Evolutionary conservation across 2,329 filamentous ascomycete species (phyloP).

Genomic region (Apiospora saccharicola): DNA sequence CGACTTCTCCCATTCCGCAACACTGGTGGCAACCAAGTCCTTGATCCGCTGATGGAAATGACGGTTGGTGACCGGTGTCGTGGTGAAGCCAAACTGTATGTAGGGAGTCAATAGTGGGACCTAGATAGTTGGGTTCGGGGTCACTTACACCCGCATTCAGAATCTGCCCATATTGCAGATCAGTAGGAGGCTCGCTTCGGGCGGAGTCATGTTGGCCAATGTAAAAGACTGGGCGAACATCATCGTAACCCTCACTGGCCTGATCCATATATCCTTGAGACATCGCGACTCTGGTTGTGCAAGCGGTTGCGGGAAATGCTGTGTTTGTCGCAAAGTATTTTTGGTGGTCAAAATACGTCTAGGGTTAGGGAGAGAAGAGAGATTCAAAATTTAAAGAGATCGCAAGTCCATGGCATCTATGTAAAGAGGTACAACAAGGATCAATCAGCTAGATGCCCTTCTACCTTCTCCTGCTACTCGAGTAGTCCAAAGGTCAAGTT

Average conservation of each 20-base stretch:
- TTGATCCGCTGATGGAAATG: conserved; percentile 76
- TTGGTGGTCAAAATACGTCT: conserved; percentile 9
- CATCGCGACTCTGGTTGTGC: conserved; percentile 1
- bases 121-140: background rate
- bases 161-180: conserved; percentile 70
- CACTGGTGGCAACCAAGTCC: conserved; percentile 64
- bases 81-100: conserved; percentile 77
- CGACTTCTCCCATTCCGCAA: conserved; percentile 54
- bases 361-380: conserved; percentile 4
- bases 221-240: conserved; percentile 64
- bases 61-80: conserved; percentile 77
- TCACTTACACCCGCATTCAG: conserved; percentile 72
- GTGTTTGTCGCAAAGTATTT: conserved; percentile 1
- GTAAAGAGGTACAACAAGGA: background rate
- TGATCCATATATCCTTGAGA: conserved; percentile 14
- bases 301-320: background rate
- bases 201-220: conserved; percentile 78
- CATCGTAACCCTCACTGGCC: conserved; percentile 46
- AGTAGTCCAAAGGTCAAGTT: background rate
- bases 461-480: background rate
- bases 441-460: background rate
- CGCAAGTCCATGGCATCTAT: background rate
- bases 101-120: conserved; percentile 18
- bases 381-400: background rate
- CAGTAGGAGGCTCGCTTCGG: conserved; percentile 65